A percentile compares a stretch with the other conserved stretches of the same genome.
Evolutionary conservation across 352 stramenopile genomes (phyloP).

Genomic region (Globisporangium spinosum): DNA sequence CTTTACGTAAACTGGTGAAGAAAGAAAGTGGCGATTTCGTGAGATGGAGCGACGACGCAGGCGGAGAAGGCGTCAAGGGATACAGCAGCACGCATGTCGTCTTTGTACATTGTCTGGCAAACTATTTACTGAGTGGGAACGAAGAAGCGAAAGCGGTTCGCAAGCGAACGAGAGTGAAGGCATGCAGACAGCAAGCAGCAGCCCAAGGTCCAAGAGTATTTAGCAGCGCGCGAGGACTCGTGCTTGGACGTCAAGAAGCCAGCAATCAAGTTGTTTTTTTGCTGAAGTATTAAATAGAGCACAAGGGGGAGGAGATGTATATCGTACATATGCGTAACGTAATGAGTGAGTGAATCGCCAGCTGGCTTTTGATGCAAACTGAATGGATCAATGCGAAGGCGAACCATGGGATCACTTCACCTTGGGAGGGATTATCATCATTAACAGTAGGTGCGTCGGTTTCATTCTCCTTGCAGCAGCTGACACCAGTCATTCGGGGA

Average conservation of each 20-base stretch:
- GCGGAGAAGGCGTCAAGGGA: background rate
- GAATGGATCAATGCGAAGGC: background rate
- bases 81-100: background rate
- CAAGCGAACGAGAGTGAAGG: constrained; percentile 6
- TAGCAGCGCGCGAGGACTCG: constrained; percentile 13
- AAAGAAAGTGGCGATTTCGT: constrained; percentile 1
- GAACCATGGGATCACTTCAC: background rate
- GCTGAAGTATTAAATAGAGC: constrained; percentile 13
- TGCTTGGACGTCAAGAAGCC: constrained; percentile 12
- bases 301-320: constrained; percentile 2
- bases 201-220: constrained; percentile 17
- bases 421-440: background rate
- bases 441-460: background rate
- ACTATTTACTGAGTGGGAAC: constrained; percentile 20
- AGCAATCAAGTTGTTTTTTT: constrained; percentile 13
- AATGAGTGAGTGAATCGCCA: background rate
- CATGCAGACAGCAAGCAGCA: constrained; percentile 1
- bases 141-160: constrained; percentile 2
- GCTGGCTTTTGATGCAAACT: background rate
- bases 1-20: constrained; percentile 55
- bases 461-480: background rate
- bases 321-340: constrained; percentile 1
- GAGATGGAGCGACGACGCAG: background rate
- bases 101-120: constrained; percentile 19
- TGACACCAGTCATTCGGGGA: background rate